Evolutionary conservation across 768 basidiomycete species (phyloP), one percentile per base, ranked within the genome.

Genomic region (Scleroderma citrinum): DNA sequence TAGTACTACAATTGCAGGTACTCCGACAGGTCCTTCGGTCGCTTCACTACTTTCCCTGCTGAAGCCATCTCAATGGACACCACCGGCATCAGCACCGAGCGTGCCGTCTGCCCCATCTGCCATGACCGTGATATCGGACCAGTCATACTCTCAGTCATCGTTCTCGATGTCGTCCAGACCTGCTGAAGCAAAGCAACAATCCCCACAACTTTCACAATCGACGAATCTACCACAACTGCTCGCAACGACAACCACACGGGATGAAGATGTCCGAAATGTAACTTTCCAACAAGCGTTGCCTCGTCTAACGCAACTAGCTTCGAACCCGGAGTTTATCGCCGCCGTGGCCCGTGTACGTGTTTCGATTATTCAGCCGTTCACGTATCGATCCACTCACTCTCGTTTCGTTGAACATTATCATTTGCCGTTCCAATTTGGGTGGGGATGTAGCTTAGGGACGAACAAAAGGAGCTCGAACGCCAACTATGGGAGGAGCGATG

Each of bases 281-380:
- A 75, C 81, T 24, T 90, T 87, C 61, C 83, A 82, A 54, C 82
- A 90, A 56, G 76, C 87, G 0, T 70, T 92, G 23, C 80, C 85
- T 3, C 68, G 74, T 48, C 60, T 92, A n/a, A 80, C 81, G 8
- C 70, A 70, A 47, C 73, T 91, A 5, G 73, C 78, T 34, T 73
- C 76, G 43, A 74, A 83, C 58, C 69, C 75, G 16, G 55, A 51
- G 7, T 78, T 88, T 49, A 64, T 82, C 32, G 59, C 70, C 21
- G 60, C 72, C 16, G 57, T 90, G 34, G 66, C 66, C 37, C 74
- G 77, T 67, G 87, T 85, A 66, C 31, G 67, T 55, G 23, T n/a
- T 23, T 50, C n/a, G 34, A 13, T 42, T n/a, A 42, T n/a, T 26
- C 14, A 5, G n/a, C 23, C 26, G 12, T 12, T 20, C 23, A 42